Conservation (phyloP, 2,329 filamentous ascomycete genomes). For the Pyrenophora graminea region DNA sequence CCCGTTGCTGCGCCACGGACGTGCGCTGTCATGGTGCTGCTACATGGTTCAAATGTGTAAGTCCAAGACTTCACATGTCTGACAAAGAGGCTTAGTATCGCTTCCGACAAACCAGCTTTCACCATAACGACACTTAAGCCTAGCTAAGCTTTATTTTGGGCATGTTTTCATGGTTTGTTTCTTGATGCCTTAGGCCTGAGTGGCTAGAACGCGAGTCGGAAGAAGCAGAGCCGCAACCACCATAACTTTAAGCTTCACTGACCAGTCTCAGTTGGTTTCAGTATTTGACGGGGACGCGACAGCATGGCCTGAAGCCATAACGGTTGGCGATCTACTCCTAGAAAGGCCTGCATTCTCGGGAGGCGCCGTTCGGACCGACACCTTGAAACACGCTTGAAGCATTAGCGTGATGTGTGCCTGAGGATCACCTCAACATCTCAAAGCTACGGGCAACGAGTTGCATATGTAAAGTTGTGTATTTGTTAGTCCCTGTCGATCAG, state of each 20-base stretch:
- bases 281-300: slow-evolving; percentile 2
- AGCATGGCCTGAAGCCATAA: slow-evolving; percentile 3
- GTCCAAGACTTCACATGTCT: slow-evolving; percentile 20
- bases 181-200: neutral
- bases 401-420: slow-evolving; percentile 15
- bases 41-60: neutral
- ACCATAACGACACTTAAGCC: slow-evolving; percentile 10
- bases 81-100: slow-evolving; percentile 17
- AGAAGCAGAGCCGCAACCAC: slow-evolving; percentile 3
- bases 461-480: neutral
- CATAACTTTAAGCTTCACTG: neutral
- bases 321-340: neutral
- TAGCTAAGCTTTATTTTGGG: slow-evolving; percentile 18
- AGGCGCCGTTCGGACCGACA: slow-evolving; percentile 14
- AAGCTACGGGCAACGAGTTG: neutral
- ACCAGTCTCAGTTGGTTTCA: slow-evolving; percentile 8
- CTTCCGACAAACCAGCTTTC: slow-evolving; percentile 5
- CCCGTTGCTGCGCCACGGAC: neutral
- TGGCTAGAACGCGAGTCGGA: slow-evolving; percentile 2
- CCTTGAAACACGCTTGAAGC: slow-evolving; percentile 15
- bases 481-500: too few species aligned
- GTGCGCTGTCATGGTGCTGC: slow-evolving; percentile 5
- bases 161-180: slow-evolving; percentile 12
- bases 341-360: slow-evolving; percentile 4
- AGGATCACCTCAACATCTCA: slow-evolving; percentile 21